Percentiles rank a stretch among this genome's conserved stretches.
Conservation (phyloP, 768 basidiomycete species). For the Trametes maxima region DNA sequence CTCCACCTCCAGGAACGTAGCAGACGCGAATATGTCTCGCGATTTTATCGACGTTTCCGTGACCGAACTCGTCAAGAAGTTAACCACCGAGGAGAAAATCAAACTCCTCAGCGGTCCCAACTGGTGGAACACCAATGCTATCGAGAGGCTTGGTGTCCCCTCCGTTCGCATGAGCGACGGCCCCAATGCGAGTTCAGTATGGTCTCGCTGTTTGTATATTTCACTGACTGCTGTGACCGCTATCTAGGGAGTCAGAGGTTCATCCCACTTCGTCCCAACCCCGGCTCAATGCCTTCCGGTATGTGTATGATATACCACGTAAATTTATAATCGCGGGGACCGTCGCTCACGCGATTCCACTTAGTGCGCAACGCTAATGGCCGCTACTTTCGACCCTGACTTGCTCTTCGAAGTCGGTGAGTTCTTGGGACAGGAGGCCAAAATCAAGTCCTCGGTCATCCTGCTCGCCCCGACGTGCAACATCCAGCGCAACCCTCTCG, state of each 20-base stretch:
- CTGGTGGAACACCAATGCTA: conserved; percentile 69
- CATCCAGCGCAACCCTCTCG: conserved; percentile 66
- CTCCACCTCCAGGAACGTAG: background rate
- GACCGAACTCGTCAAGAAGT: conserved; percentile 50
- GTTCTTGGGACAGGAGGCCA: conserved; percentile 66
- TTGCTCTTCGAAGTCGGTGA: conserved; percentile 55
- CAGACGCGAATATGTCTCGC: conserved; percentile 30
- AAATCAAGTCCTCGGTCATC: conserved; percentile 62
- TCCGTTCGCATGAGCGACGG: conserved; percentile 73
- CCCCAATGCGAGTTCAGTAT: conserved; percentile 49
- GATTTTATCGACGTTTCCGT: conserved; percentile 58
- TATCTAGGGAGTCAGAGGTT: conserved; percentile 64
- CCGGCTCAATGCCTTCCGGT: conserved; percentile 70
- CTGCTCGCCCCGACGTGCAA: conserved; percentile 77
- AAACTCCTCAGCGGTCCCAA: conserved; percentile 63
- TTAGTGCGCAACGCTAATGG: conserved; percentile 70
- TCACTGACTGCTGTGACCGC: background rate
- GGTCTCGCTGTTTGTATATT: background rate
- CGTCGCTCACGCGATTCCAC: background rate
- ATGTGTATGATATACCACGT: conserved; percentile 19
- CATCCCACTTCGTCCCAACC: conserved; percentile 62
- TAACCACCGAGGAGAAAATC: conserved; percentile 66
- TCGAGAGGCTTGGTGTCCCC: conserved; percentile 63
- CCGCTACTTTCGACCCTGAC: conserved; percentile 67
- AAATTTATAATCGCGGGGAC: background rate